Evolutionary conservation across 805 yeast genomes (phyloP).

Genomic region (Crinitomyces ghanaensis): DNA sequence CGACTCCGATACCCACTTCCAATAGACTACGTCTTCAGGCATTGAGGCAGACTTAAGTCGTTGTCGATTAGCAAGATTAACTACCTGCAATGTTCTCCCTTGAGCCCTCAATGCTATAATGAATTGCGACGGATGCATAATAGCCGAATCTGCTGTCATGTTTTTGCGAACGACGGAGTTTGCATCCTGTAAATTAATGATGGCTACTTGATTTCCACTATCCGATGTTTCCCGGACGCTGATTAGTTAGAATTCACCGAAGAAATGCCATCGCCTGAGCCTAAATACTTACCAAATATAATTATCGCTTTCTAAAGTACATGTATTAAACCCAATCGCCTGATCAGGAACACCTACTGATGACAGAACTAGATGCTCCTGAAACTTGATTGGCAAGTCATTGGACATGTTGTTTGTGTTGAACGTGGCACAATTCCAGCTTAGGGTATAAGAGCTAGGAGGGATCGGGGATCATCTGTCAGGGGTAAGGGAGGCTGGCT

Average conservation of each 20-base stretch:
- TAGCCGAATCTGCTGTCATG: conserved; percentile 96
- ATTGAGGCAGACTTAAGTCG: conserved; percentile 79
- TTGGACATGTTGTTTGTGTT: too few species aligned
- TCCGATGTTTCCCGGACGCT: conserved; percentile 34
- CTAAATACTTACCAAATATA: conserved; percentile 54
- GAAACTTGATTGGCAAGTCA: conserved; percentile 88
- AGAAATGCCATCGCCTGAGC: background rate
- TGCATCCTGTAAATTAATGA: conserved; percentile 70
- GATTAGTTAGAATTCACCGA: conserved; percentile 6
- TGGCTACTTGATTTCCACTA: conserved; percentile 69
- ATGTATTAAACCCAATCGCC: conserved; percentile 82
- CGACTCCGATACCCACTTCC: conserved; percentile 82
- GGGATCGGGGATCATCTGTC: too few species aligned
- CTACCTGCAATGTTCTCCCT: conserved; percentile 88
- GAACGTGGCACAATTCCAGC: background rate
- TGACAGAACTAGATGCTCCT: conserved; percentile 85
- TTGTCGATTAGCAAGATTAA: conserved; percentile 77
- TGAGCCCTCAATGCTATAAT: conserved; percentile 91
- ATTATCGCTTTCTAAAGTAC: conserved; percentile 87
- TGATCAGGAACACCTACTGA: conserved; percentile 74
- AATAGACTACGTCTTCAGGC: conserved; percentile 81
- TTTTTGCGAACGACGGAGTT: conserved; percentile 77
- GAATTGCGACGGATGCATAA: conserved; percentile 84
- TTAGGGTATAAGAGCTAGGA: too few species aligned
- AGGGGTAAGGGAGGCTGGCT: too few species aligned